These are phyloP conservation scores for Saraca asoca DNA, from an alignment of 331 rosid genomes.

Conservation along the genomic window DNA sequence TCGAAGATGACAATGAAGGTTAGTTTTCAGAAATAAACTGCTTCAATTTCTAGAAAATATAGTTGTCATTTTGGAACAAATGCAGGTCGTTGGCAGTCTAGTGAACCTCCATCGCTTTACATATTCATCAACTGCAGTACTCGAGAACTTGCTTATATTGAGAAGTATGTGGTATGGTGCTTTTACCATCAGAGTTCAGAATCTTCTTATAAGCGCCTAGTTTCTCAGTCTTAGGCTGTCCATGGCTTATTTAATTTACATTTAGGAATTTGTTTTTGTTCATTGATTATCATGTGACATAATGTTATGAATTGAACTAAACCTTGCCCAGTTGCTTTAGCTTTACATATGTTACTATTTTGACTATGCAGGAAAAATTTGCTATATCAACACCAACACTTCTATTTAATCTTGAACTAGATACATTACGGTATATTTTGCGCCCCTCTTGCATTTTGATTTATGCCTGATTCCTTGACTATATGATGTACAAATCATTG, in stretches of 20 bases:
- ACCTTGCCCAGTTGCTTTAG: constrained; percentile 22
- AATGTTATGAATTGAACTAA: too few relatives aligned
- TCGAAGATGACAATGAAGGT: constrained; percentile 94
- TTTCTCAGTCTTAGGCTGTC: constrained; percentile 21
- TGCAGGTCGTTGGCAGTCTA: constrained; percentile 87
- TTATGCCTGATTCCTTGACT: constrained; percentile 28
- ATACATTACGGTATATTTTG: constrained; percentile 72
- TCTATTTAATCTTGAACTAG: constrained; percentile 90
- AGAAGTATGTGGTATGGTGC: constrained; percentile 93
- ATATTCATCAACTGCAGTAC: constrained; percentile 88
- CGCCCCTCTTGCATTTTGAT: constrained; percentile 28
- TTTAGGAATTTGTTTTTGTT: not conserved
- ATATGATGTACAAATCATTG: constrained; percentile 27
- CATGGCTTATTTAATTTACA: constrained; percentile 20
- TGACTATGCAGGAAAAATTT: constrained; percentile 75
- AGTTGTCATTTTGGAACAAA: constrained; percentile 11
- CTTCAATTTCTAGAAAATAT: not conserved
- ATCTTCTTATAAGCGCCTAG: not conserved
- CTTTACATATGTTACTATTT: constrained; percentile 33
- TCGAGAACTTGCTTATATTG: constrained; percentile 81
- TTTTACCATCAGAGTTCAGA: constrained; percentile 40
- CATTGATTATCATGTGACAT: too few relatives aligned
- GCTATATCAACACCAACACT: constrained; percentile 74
- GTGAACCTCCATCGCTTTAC: constrained; percentile 80
- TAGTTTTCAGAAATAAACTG: constrained; percentile 32